Evolutionary conservation across 495 filamentous ascomycete species (phyloP).

Genomic region (Xylaria venustula): DNA sequence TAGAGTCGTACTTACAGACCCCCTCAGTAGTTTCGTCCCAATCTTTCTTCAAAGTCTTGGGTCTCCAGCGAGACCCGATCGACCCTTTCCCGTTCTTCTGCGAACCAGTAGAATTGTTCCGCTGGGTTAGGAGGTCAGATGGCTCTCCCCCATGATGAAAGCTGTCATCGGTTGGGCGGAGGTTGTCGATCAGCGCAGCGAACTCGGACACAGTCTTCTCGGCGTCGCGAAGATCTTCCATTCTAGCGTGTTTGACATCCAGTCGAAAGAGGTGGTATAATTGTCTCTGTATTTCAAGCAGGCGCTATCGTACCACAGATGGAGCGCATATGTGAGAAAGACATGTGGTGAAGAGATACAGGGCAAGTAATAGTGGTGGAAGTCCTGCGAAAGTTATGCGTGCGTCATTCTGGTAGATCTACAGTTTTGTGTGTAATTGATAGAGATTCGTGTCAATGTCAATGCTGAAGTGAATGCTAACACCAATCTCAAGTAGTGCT

Average conservation of each 20-base stretch:
- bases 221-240: conserved; percentile 28
- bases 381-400: too few relatives aligned
- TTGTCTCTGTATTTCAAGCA: not conserved
- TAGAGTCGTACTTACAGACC: conserved; percentile 3
- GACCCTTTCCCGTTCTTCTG: conserved; percentile 11
- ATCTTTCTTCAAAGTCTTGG: conserved; percentile 1
- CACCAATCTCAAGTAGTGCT: too few relatives aligned
- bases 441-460: too few relatives aligned
- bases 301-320: not conserved
- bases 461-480: too few relatives aligned
- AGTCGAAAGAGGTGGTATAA: not conserved
- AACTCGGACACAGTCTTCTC: conserved; percentile 30
- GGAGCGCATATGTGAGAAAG: not conserved
- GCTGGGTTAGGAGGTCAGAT: conserved; percentile 5
- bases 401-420: too few relatives aligned
- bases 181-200: conserved; percentile 41
- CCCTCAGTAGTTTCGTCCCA: conserved; percentile 11
- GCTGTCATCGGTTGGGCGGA: conserved; percentile 34
- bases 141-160: not conserved
- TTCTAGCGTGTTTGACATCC: not conserved
- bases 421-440: too few relatives aligned
- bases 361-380: too few relatives aligned
- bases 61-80: not conserved
- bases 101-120: conserved; percentile 16
- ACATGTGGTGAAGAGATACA: too few relatives aligned